These are phyloP conservation scores for Helotiales sp. DNA, from an alignment of 2,329 filamentous ascomycete species.

Conservation along the genomic window DNA sequence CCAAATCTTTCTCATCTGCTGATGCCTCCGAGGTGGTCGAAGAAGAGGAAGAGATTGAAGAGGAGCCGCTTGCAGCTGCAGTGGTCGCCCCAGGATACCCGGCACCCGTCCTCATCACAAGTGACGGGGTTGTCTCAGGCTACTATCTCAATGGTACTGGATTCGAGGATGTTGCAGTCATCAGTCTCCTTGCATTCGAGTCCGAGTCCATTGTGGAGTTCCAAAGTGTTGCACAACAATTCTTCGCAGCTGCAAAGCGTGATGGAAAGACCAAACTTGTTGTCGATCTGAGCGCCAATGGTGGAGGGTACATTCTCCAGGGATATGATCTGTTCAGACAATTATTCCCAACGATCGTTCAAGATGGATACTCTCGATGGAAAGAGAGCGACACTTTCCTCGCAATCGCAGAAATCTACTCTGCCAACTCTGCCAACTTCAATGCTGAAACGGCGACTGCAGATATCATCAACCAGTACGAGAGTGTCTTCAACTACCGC, in stretches of 20 bases:
- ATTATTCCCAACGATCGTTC: constrained; percentile 43
- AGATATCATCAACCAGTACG: constrained; percentile 28
- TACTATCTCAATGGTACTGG: constrained; percentile 40
- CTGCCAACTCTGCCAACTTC: constrained; percentile 34
- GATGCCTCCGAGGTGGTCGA: constrained; percentile 12
- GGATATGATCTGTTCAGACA: constrained; percentile 56
- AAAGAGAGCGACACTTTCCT: constrained; percentile 35
- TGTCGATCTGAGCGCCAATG: constrained; percentile 66
- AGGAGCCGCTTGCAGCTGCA: background rate
- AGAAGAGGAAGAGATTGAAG: background rate
- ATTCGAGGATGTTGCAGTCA: constrained; percentile 41
- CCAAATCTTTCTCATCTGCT: background rate
- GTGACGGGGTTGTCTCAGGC: constrained; percentile 37
- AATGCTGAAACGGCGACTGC: constrained; percentile 35
- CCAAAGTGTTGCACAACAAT: constrained; percentile 40
- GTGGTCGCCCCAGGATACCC: constrained; percentile 37
- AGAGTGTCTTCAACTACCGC: constrained; percentile 38
- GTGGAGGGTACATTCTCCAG: constrained; percentile 57
- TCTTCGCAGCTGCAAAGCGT: constrained; percentile 52
- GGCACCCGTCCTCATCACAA: constrained; percentile 32
- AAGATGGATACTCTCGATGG: constrained; percentile 37
- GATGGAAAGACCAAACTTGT: constrained; percentile 63
- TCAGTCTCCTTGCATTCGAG: constrained; percentile 39
- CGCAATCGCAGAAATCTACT: constrained; percentile 33
- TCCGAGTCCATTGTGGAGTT: constrained; percentile 37